These are phyloP conservation scores for Amanita rubescens DNA, from an alignment of 768 basidiomycete species.

Conservation along the genomic window DNA sequence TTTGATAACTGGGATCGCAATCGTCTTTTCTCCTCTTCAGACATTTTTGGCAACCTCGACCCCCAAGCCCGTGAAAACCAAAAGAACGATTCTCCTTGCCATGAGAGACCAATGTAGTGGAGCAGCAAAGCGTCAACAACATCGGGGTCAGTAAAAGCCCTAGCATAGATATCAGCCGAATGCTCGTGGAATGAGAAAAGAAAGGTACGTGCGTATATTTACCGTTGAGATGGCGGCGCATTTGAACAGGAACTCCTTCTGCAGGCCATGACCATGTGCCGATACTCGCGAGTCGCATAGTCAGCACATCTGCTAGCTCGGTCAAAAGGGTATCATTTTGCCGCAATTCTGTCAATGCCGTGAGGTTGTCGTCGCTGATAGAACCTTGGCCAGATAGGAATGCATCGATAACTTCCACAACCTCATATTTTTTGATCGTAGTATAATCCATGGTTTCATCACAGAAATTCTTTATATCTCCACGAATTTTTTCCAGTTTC, in stretches of 20 bases:
- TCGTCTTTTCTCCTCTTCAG: constrained; percentile 13
- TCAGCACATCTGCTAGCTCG: constrained; percentile 37
- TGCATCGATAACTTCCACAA: constrained; percentile 25
- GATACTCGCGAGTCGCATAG: constrained; percentile 35
- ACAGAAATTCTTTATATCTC: constrained; percentile 22
- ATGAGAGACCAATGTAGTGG: constrained; percentile 35
- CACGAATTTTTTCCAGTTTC: constrained; percentile 23
- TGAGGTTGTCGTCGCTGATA: constrained; percentile 32
- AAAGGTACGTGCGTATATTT: constrained; percentile 30
- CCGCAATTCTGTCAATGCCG: constrained; percentile 33
- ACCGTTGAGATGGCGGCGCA: constrained; percentile 40
- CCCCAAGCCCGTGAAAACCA: constrained; percentile 35
- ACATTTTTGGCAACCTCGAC: constrained; percentile 11
- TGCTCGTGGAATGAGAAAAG: background rate
- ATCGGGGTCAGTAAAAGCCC: constrained; percentile 43
- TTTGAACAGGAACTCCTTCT: constrained; percentile 34
- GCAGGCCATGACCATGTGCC: constrained; percentile 38
- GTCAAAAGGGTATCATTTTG: constrained; percentile 30
- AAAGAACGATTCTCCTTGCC: constrained; percentile 34
- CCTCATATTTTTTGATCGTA: constrained; percentile 19
- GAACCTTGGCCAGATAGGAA: constrained; percentile 27
- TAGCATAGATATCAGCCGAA: constrained; percentile 6
- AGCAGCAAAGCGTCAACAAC: constrained; percentile 38
- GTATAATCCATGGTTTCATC: constrained; percentile 18
- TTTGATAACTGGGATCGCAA: constrained; percentile 15